These are phyloP conservation scores for Ceratocystis eucalypticola DNA, from an alignment of 2,329 filamentous ascomycete genomes.

Conservation along the genomic window DNA sequence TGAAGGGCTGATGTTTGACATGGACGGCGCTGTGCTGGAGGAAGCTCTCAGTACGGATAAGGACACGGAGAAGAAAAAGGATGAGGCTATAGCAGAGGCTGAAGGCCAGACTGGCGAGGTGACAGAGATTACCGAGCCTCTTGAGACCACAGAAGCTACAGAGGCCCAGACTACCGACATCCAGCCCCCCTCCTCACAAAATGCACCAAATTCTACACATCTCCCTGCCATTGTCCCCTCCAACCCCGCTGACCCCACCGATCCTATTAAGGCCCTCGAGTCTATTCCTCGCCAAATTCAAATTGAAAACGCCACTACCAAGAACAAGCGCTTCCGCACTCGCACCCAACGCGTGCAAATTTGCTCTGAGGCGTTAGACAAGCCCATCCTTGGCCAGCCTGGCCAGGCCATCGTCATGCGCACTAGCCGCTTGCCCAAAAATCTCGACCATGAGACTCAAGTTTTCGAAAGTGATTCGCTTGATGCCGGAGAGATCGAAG, in stretches of 20 bases:
- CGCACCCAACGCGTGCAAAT: slow-evolving; percentile 14
- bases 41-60: background rate
- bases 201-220: background rate
- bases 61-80: no score
- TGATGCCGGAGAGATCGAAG: slow-evolving; percentile 25
- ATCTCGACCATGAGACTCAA: background rate
- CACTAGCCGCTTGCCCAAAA: slow-evolving; percentile 22
- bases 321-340: background rate
- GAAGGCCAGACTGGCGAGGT: background rate
- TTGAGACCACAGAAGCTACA: background rate
- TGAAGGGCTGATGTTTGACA: slow-evolving; percentile 17
- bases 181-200: background rate
- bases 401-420: slow-evolving; percentile 37
- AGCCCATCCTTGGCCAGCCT: slow-evolving; percentile 27
- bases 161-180: background rate
- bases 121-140: background rate
- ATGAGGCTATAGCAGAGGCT: background rate
- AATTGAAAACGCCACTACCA: background rate
- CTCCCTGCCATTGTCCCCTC: background rate
- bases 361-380: slow-evolving; percentile 21
- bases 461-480: slow-evolving; percentile 18
- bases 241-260: background rate
- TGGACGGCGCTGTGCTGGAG: background rate
- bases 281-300: slow-evolving; percentile 9
- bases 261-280: slow-evolving; percentile 9